Evolutionary conservation across 2,329 filamentous ascomycete species (phyloP), one percentile per base, ranked within the genome.

Genomic region (Neonectria sp.): DNA sequence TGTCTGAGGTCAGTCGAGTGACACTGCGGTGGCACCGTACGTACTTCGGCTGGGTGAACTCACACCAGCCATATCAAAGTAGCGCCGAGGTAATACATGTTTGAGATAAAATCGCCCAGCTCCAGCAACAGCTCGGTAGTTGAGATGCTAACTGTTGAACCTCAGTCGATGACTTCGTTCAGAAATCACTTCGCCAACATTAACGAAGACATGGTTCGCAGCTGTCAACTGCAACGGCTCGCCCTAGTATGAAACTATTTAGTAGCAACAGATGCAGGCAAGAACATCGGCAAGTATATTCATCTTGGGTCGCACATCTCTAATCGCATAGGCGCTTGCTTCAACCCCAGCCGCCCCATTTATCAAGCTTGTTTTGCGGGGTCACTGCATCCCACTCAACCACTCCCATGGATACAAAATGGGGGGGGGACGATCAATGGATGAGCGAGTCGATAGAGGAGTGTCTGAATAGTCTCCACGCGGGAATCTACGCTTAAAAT

Each of bases 341-440:
- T 31, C n/a, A 9, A 45, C 35, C 27, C 57, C 52, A 46, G 52
- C 43, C 46, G 52, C 43, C 46, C 35, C 45, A 57, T 63, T 9
- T 48, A 45, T 40, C 57, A 48, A 51, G 57, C 51, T 46, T 53
- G 33, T 45, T 55, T 52, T 57, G 63, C 57, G 63, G 63, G 63
- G 63, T 56, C 27, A 27, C n/a, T 40, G 31, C 45, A 56, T 29
- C 24, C 35, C 43, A 46, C 63, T 65, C 63, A 57, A 57, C 57
- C 21, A 21, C 21, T 21, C 21, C 21, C 21, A 56, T 6, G 24
- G n/a, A 60, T 29, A 60, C 60, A 60, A 40, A 35, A 51, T 51
- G 62, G 55, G 21, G 62, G 55, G 53, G n/a, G 48, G 43, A 25
- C 48, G 49, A 35, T 60, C 49, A 59, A 35, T 13, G 15, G 40